Percentiles rank a stretch among this genome's conserved stretches.
Evolutionary conservation across 2,329 filamentous ascomycete genomes (phyloP).

Genomic region (Sporothrix brasiliensis): DNA sequence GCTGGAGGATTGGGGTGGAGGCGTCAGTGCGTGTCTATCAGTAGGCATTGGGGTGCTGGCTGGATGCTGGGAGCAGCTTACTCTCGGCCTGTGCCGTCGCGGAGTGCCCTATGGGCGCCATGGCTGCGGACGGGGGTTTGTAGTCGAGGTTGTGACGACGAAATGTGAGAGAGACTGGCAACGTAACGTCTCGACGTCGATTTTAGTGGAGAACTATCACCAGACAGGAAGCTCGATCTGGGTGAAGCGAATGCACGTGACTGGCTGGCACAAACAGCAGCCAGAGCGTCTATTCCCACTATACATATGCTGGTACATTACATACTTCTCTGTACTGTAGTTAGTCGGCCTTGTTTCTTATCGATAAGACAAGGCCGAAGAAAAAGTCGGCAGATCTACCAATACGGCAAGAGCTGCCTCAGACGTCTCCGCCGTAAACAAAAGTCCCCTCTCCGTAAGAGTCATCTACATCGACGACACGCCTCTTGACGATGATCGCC

Average conservation of each 20-base stretch:
- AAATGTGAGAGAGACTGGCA: background rate
- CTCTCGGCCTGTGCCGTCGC: slow-evolving; percentile 35
- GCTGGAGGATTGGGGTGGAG: slow-evolving; percentile 8
- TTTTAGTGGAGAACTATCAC: slow-evolving; percentile 18
- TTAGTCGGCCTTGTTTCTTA: background rate
- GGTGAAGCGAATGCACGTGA: background rate
- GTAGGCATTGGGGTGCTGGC: background rate
- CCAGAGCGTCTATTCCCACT: too few relatives aligned
- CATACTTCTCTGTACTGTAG: background rate
- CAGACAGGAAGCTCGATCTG: too few relatives aligned
- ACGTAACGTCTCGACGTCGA: background rate
- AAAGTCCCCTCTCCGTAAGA: slow-evolving; percentile 23
- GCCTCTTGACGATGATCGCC: background rate
- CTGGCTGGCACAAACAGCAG: background rate
- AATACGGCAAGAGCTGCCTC: slow-evolving; percentile 23
- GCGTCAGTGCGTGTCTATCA: background rate
- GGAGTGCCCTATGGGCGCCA: slow-evolving; percentile 47
- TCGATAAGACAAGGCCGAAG: slow-evolving; percentile 9
- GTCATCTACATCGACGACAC: slow-evolving; percentile 23
- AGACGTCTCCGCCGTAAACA: background rate
- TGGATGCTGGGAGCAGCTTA: slow-evolving; percentile 15
- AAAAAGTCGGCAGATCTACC: background rate
- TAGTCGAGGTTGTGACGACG: background rate
- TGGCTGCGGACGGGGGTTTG: slow-evolving; percentile 36
- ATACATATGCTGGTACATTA: too few relatives aligned